These are phyloP conservation scores for Sugiyamaella valdiviana DNA, from an alignment of 805 yeast species.

Conservation along the genomic window DNA sequence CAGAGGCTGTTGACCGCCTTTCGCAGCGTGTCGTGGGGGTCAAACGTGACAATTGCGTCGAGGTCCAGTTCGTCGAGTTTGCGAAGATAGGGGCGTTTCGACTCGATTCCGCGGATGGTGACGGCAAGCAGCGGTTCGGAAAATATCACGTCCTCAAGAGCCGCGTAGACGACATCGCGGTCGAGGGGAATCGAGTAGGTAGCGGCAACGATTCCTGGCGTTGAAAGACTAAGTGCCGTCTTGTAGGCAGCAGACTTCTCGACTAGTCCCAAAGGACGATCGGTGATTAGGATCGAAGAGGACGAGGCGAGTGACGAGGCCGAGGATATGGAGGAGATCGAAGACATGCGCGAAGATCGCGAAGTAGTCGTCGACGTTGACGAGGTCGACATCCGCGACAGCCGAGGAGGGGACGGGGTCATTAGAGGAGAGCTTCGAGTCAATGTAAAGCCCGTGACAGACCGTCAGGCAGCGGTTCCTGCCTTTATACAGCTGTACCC, in stretches of 20 bases:
- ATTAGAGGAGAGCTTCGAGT: too few relatives aligned
- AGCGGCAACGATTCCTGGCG: conserved; percentile 7
- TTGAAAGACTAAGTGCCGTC: neutral
- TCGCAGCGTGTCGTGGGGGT: conserved; percentile 1
- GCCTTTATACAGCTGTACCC: neutral
- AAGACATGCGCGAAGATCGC: neutral
- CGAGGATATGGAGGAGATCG: conserved; percentile 1
- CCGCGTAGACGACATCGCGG: conserved; percentile 2
- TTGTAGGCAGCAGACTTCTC: conserved; percentile 6
- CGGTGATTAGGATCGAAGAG: conserved; percentile 5
- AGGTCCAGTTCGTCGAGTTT: conserved; percentile 4
- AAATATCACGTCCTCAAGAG: conserved; percentile 7
- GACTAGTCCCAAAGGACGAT: conserved; percentile 5
- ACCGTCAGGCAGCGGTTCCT: neutral
- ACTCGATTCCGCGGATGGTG: conserved; percentile 6
- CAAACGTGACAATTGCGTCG: conserved; percentile 8
- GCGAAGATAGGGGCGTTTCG: conserved; percentile 6
- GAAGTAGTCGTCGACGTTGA: neutral
- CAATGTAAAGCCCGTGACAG: too few relatives aligned
- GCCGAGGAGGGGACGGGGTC: too few relatives aligned
- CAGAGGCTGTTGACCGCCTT: neutral
- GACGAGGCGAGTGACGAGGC: conserved; percentile 1
- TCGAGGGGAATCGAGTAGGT: conserved; percentile 4
- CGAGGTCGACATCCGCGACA: neutral
- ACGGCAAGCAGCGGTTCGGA: conserved; percentile 10